phyloP scores from a whole-genome alignment of 768 basidiomycete species.

The Trametes gibbosa region DNA sequence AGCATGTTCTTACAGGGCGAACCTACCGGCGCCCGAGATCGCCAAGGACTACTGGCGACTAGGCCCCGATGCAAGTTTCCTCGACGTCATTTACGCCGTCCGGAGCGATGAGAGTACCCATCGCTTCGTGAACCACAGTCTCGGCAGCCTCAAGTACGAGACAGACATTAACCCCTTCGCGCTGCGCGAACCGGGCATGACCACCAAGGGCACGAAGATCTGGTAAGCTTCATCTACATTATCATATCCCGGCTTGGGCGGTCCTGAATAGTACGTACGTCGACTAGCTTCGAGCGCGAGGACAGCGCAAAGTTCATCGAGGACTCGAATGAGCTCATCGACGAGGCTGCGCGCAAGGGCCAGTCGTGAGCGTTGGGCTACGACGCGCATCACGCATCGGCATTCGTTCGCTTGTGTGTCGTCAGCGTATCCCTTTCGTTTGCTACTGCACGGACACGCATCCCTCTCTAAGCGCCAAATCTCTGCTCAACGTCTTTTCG shows the following conservation, averaged over 20 bases:
- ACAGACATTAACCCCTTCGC: constrained; percentile 91
- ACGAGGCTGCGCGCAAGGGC: constrained; percentile 23
- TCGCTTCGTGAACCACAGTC: constrained; percentile 92
- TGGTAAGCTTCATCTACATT: constrained; percentile 43
- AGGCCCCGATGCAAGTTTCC: constrained; percentile 62
- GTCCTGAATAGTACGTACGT: no score
- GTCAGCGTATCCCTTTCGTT: no score
- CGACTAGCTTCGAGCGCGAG: constrained; percentile 57
- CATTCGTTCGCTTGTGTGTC: no score
- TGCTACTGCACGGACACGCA: no score
- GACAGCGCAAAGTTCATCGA: constrained; percentile 66
- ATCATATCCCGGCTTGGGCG: no score
- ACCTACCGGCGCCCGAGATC: constrained; percentile 78
- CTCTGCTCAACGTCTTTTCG: no score
- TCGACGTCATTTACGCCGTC: constrained; percentile 90
- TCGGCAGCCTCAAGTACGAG: constrained; percentile 77
- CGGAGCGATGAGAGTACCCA: constrained; percentile 93
- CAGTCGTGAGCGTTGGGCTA: neutral
- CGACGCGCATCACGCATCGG: no score
- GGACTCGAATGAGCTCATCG: constrained; percentile 57
- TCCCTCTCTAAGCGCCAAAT: no score
- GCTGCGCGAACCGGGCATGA: constrained; percentile 84
- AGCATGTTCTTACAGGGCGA: constrained; percentile 42
- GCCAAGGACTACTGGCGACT: constrained; percentile 96
- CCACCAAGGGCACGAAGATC: constrained; percentile 70